phyloP scores from a whole-genome alignment of 2,329 filamentous ascomycete species.

The Onygenales sp. region DNA sequence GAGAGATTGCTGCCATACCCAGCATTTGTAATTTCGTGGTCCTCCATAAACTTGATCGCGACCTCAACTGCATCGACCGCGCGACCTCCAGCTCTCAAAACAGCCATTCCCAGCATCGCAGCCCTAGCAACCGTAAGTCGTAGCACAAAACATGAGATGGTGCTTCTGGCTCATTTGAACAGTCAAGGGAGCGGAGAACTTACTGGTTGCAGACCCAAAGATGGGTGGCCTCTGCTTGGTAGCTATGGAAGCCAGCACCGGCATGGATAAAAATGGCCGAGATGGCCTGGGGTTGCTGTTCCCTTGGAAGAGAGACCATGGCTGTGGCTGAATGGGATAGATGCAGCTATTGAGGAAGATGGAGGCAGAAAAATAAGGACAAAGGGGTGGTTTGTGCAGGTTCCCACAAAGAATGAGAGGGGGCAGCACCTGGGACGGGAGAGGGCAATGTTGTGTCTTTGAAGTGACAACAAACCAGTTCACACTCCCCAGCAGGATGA shows the following conservation, averaged over 20 bases:
- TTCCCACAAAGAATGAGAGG: not conserved
- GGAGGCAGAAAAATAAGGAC: not conserved
- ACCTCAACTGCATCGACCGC: constrained; percentile 85
- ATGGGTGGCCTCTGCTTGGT: constrained; percentile 74
- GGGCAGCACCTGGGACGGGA: not conserved
- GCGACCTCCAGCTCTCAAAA: constrained; percentile 67
- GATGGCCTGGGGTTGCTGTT: constrained; percentile 31
- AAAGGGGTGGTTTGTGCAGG: too few species aligned
- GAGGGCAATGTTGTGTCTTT: not conserved
- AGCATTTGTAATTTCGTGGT: constrained; percentile 92
- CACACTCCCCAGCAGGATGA: not conserved
- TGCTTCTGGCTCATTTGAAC: too few species aligned
- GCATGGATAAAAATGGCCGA: constrained; percentile 91
- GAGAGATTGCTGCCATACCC: constrained; percentile 92
- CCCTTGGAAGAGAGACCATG: not conserved
- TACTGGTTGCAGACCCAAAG: constrained; percentile 82
- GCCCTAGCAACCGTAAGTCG: constrained; percentile 46
- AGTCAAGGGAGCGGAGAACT: constrained; percentile 26
- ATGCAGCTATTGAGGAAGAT: not conserved
- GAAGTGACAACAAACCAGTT: not conserved
- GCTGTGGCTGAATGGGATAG: not conserved
- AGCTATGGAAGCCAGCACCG: constrained; percentile 87
- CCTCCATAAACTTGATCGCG: constrained; percentile 78
- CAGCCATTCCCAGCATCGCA: constrained; percentile 70
- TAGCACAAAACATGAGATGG: not conserved